These are phyloP conservation scores for Candida oleophila DNA, from an alignment of 805 yeast species.

Conservation along the genomic window DNA sequence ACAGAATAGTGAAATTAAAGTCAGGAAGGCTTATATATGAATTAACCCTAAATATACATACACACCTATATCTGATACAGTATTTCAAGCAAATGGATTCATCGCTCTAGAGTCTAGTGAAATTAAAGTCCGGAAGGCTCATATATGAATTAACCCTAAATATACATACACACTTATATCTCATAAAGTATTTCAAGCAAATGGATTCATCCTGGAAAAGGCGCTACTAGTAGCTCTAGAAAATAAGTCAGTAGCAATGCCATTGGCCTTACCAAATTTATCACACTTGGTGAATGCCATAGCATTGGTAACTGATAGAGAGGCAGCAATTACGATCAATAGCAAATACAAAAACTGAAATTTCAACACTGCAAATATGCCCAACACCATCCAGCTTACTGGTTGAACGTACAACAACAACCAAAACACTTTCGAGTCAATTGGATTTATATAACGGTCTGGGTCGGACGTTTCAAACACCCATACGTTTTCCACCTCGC, in stretches of 20 bases:
- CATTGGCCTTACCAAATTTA: conserved; percentile 83
- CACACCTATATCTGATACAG: no score
- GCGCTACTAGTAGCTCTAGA: conserved; percentile 50
- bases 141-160: not conserved
- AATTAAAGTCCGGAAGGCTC: no score
- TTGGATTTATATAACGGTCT: conserved; percentile 72
- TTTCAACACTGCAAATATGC: conserved; percentile 73
- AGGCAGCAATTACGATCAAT: conserved; percentile 64
- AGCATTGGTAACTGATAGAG: conserved; percentile 76
- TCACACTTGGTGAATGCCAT: conserved; percentile 91
- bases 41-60: no score
- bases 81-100: conserved; percentile 35
- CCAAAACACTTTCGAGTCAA: conserved; percentile 92
- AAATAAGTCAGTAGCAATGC: conserved; percentile 56
- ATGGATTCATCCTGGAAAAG: conserved; percentile 48
- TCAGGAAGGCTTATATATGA: not conserved
- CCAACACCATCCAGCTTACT: conserved; percentile 70
- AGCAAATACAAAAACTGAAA: conserved; percentile 68
- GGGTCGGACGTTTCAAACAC: conserved; percentile 87
- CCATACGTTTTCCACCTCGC: conserved; percentile 67
- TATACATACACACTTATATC: not conserved
- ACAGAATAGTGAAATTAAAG: not conserved
- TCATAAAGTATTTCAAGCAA: conserved; percentile 16
- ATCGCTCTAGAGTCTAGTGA: conserved; percentile 17
- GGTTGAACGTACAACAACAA: conserved; percentile 73